Evolutionary conservation across 257 asterid species (phyloP), one percentile per base, ranked within the genome.

Genomic region (Ophiorrhiza pumila): DNA sequence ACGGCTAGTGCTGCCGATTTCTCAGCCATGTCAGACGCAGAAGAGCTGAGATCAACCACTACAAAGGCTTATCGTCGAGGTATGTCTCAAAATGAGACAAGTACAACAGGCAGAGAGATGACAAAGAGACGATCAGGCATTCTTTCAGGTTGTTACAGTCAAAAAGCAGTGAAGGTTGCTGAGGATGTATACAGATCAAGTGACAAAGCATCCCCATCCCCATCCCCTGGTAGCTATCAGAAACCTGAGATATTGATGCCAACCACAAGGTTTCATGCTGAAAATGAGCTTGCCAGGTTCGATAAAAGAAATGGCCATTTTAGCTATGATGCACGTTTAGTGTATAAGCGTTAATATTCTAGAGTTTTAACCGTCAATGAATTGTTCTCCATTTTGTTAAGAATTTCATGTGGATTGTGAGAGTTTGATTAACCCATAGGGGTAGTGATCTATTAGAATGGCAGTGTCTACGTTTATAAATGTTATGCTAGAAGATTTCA

Each of bases 1-100:
- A 90, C 98, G 0, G 97, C 95, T 47, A 92, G 95, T 45, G 95
- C 91, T 6, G 96, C 87, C 12, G 90, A 82, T 86, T 90, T 87
- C 84, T 83, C 96, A 1, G 64, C 72, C 1, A 71, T 80, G 55
- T 89, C 97, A 1, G 97, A 89, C 52, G 46, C 81, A 1, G 92
- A 88, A 41, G 90, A 87, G 37, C 31, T 70, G 0, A 58, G 78
- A 68, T 55, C 58, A 1, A 55, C 73, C 0, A 47, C 80, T 25
- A 18, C 52, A 18, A 73, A 69, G 68, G 53, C 82, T 17, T 61
- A 74, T 53, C 60, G 69, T 9, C 74, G 42, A 53, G 79, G 74
- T 49, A 32, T 35, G 25, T 75, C 62, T 11, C 39, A 17, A 14
- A 81, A 75, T 69, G 70, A 69, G 22, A 82, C 76, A 50, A 64